A percentile compares a stretch with the other conserved stretches of the same genome.
These are phyloP conservation scores for Tillandsia leiboldiana DNA, from an alignment of 176 grass and related monocot genomes.

Conservation along the genomic window DNA sequence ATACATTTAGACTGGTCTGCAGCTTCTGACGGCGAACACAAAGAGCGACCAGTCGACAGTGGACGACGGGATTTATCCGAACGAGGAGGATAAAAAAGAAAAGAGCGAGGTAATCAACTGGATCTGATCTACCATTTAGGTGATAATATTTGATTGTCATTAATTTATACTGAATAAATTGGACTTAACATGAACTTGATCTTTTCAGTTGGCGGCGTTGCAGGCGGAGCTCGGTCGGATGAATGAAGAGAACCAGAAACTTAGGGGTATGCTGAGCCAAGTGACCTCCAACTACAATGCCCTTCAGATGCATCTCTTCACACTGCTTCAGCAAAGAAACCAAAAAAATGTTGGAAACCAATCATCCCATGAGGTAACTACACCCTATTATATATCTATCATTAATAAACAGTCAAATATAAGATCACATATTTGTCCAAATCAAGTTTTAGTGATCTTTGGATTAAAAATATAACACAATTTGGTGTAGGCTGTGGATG, in stretches of 20 bases:
- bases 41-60: slow-evolving; percentile 66
- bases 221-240: slow-evolving; percentile 58
- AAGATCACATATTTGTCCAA: not conserved
- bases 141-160: too few species aligned
- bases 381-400: not conserved
- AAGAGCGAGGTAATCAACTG: slow-evolving; percentile 37
- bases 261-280: slow-evolving; percentile 59
- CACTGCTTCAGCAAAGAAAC: slow-evolving; percentile 51
- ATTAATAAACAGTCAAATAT: not conserved
- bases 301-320: slow-evolving; percentile 66
- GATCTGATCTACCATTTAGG: too few species aligned
- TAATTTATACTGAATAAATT: not conserved
- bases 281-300: slow-evolving; percentile 68
- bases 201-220: slow-evolving; percentile 43
- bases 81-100: slow-evolving; percentile 27
- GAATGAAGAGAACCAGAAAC: slow-evolving; percentile 88
- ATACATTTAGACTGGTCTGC: slow-evolving; percentile 4
- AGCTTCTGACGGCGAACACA: slow-evolving; percentile 54
- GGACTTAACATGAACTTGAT: not conserved
- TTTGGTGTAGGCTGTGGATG: slow-evolving; percentile 11
- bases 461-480: too few species aligned
- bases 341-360: slow-evolving; percentile 6
- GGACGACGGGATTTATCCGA: slow-evolving; percentile 33
- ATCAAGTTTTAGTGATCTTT: not conserved
- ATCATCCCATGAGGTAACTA: slow-evolving; percentile 17